Percentiles rank a stretch among this genome's conserved stretches.
Conservation (phyloP, 1,139 yeast species). For the Suhomyces bokatorum region DNA sequence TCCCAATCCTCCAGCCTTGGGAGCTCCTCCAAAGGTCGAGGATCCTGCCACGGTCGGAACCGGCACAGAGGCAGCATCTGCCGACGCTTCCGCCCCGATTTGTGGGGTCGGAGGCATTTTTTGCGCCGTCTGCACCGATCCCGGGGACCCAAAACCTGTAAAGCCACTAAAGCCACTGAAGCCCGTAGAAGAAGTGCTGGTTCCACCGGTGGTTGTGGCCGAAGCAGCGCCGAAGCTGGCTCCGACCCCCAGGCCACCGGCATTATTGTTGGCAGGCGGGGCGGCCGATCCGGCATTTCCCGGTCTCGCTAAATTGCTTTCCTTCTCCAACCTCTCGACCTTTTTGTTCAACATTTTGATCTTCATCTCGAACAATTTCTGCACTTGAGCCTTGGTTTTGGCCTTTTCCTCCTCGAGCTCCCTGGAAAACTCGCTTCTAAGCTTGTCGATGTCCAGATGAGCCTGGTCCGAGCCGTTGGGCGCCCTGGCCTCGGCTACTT, state of each 20-base stretch:
- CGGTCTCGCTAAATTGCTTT: conserved; percentile 8
- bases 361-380: conserved; percentile 44
- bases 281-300: not conserved
- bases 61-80: not conserved
- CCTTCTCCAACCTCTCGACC: conserved; percentile 36
- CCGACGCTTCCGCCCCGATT: not conserved
- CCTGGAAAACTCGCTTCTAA: conserved; percentile 30
- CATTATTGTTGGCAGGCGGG: not conserved
- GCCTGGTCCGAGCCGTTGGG: not conserved
- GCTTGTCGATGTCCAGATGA: conserved; percentile 18
- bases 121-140: not conserved
- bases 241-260: not conserved
- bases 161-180: too few species aligned
- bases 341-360: conserved; percentile 46
- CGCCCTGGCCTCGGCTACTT: not conserved
- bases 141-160: not conserved
- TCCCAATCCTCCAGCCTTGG: conserved; percentile 18
- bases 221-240: not conserved
- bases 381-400: conserved; percentile 33
- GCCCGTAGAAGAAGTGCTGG: not conserved
- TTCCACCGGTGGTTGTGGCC: not conserved
- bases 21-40: not conserved
- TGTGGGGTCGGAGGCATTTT: not conserved
- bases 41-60: not conserved
- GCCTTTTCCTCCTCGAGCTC: conserved; percentile 35